phyloP scores from a whole-genome alignment of 2,329 filamentous ascomycete genomes.

The Aspergillus pseudoglaucus region DNA sequence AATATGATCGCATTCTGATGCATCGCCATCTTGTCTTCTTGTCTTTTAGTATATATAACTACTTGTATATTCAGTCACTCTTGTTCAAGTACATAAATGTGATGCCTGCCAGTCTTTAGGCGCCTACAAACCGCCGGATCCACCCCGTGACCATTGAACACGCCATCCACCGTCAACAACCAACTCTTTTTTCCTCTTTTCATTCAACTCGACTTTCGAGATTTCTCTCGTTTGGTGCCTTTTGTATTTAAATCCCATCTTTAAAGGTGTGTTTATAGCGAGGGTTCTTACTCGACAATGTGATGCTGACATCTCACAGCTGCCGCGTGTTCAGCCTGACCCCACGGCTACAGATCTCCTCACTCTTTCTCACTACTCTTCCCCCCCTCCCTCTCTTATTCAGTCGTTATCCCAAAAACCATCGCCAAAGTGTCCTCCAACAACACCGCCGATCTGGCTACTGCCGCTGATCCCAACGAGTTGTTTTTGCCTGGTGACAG shows the following conservation, averaged over 20 bases:
- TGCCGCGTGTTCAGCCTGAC: constrained; percentile 7
- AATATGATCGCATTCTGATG: no score
- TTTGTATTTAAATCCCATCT: background rate
- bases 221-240: background rate
- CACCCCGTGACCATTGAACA: background rate
- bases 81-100: background rate
- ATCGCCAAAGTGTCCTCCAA: constrained; percentile 13
- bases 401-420: background rate
- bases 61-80: no score
- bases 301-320: background rate
- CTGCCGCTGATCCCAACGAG: constrained; percentile 34
- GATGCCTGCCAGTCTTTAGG: background rate
- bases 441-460: constrained; percentile 29
- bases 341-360: constrained; percentile 6
- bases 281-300: background rate
- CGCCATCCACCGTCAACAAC: background rate
- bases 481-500: constrained; percentile 35
- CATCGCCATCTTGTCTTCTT: no score
- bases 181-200: background rate
- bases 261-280: no score
- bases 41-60: no score
- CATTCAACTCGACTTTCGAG: background rate
- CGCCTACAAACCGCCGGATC: background rate
- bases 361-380: constrained; percentile 2
- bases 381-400: background rate